A percentile compares a stretch with the other conserved stretches of the same genome.
These are phyloP conservation scores for Cynanchum wilfordii DNA, from an alignment of 257 asterid genomes.

Conservation along the genomic window DNA sequence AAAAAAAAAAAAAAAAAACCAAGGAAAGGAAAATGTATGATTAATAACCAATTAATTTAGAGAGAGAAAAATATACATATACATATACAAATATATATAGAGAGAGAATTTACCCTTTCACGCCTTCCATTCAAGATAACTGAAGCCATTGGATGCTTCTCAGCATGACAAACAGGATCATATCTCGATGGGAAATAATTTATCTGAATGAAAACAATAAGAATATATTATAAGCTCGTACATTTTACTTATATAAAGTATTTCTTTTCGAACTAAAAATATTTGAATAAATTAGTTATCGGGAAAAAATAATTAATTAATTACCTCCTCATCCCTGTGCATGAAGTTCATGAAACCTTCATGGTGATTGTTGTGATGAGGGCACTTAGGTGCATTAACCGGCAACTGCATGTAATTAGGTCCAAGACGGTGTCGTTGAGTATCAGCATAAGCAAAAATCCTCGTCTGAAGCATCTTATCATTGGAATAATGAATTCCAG, in stretches of 20 bases:
- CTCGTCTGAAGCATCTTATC: constrained; percentile 48
- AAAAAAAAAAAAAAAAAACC: neutral
- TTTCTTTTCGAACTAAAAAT: too few relatives aligned
- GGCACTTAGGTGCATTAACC: constrained; percentile 45
- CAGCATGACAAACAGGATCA: constrained; percentile 43
- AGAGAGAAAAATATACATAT: too few relatives aligned
- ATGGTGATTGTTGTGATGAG: constrained; percentile 47
- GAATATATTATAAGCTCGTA: too few relatives aligned
- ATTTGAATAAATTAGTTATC: too few relatives aligned
- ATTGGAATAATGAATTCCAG: constrained; percentile 42
- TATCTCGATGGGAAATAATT: constrained; percentile 51
- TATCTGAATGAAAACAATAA: too few relatives aligned
- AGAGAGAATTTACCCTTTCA: constrained; percentile 26
- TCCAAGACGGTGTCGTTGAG: constrained; percentile 51
- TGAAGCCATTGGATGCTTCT: constrained; percentile 39
- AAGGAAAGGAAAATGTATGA: too few relatives aligned
- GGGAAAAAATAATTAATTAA: too few relatives aligned
- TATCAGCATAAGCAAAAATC: constrained; percentile 39
- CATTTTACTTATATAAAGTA: too few relatives aligned
- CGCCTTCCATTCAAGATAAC: constrained; percentile 37
- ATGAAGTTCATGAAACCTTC: constrained; percentile 46
- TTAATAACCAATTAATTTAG: too few relatives aligned
- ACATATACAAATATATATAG: too few relatives aligned
- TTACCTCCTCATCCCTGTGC: constrained; percentile 58
- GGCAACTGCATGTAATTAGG: constrained; percentile 57